Base-by-base conservation (phyloP, 2,329 filamentous ascomycete genomes). In the Ophiostoma pallidulum region DNA sequence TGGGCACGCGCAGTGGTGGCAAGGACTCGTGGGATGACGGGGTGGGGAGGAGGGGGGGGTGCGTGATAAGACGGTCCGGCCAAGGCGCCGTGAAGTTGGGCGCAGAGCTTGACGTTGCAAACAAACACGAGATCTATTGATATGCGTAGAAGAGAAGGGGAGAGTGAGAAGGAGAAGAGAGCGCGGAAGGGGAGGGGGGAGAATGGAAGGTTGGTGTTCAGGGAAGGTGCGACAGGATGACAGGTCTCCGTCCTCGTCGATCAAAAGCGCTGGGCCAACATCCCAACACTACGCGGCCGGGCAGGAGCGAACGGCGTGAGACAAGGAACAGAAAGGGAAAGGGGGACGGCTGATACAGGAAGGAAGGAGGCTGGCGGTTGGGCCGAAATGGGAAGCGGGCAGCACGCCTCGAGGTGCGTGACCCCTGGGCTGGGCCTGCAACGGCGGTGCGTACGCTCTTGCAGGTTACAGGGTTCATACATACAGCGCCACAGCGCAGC, bases 11-110 rank as follows among this genome's bases (percentile, higher is more conserved):
- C 14, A 12, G 35, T 20, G 26, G 43, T n/a, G n/a, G n/a, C n/a
- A n/a, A n/a, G n/a, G n/a, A n/a, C 44, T 39, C 44, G 44, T 40
- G 44, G 32, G 35, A 45, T 26, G 42, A 37, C 32, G 24, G 24
- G 9, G 22, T 32, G 42, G 29, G 14, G 41, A 38, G 24, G 24
- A 22, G 36, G 14, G n/a, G 35, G 43, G 33, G 20, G 24, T 14
- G 42, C 24, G 35, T 32, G 43, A 45, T 45, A 45, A 45, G 43
- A 9, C 43, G 26, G 19, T 39, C 13, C 41, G 19, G 32, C 32
- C 32, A 14, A 43, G 41, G n/a, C 31, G n/a, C 8, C 41, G 20
- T 43, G 12, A 28, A 6, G 42, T 22, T 37, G 18, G 22, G 24
- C 14, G 33, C 13, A 19, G 29, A 33, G 22, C 20, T 24, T 22